These are phyloP conservation scores for Fusarium equiseti DNA, from an alignment of 2,329 filamentous ascomycete species.

Conservation along the genomic window DNA sequence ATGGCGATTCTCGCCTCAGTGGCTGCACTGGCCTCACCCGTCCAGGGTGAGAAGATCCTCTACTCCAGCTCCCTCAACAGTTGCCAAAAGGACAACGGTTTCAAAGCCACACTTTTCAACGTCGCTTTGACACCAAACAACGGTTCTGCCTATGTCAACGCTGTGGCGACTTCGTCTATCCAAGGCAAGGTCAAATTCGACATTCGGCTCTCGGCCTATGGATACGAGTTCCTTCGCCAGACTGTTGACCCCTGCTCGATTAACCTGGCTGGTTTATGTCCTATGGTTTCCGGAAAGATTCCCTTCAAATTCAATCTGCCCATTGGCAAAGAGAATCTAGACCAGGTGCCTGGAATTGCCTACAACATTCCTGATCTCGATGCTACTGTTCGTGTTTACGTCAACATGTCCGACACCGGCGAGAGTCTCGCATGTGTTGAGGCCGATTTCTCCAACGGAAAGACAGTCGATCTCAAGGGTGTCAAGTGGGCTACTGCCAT, in stretches of 20 bases:
- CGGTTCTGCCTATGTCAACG: slow-evolving; percentile 76
- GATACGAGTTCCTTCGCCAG: slow-evolving; percentile 76
- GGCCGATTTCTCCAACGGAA: slow-evolving; percentile 87
- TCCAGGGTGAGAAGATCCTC: slow-evolving; percentile 74
- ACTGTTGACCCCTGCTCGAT: slow-evolving; percentile 81
- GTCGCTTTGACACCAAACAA: slow-evolving; percentile 84
- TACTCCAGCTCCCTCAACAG: slow-evolving; percentile 85
- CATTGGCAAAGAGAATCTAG: slow-evolving; percentile 68
- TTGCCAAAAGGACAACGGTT: slow-evolving; percentile 86
- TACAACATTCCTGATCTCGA: slow-evolving; percentile 94
- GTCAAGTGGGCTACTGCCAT: slow-evolving; percentile 92
- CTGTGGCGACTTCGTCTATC: slow-evolving; percentile 85
- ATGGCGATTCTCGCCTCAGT: slow-evolving; percentile 60
- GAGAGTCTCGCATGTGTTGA: slow-evolving; percentile 85
- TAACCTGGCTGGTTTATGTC: slow-evolving; percentile 82
- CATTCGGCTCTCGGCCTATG: slow-evolving; percentile 83
- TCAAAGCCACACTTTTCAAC: slow-evolving; percentile 90
- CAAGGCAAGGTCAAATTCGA: slow-evolving; percentile 85
- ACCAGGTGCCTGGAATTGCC: slow-evolving; percentile 81
- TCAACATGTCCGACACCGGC: slow-evolving; percentile 75
- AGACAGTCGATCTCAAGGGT: slow-evolving; percentile 88
- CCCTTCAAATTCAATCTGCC: slow-evolving; percentile 77
- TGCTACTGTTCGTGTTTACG: slow-evolving; percentile 83
- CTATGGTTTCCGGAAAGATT: slow-evolving; percentile 88
- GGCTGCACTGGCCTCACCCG: slow-evolving; percentile 60